These are phyloP conservation scores for Backusella psychrophila DNA, from an alignment of 192 early-diverging fungal species.

Conservation along the genomic window DNA sequence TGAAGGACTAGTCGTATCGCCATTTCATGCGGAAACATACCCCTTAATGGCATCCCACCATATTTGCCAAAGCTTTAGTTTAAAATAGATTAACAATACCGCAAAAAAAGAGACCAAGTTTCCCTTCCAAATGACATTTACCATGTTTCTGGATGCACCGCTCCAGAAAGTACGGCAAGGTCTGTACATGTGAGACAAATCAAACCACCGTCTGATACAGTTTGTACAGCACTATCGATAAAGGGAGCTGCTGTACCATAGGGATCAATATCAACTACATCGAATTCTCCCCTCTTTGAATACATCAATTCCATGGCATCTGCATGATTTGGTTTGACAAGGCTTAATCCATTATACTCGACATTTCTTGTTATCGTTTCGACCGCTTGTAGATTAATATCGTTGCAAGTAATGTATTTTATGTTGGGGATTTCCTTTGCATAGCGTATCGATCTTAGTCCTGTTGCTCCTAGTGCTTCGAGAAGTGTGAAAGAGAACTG, in stretches of 20 bases:
- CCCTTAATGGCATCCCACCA: slow-evolving; percentile 85
- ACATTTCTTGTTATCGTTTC: slow-evolving; percentile 85
- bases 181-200: slow-evolving; percentile 99
- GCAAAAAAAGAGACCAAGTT: neutral
- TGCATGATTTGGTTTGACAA: slow-evolving; percentile 77
- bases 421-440: slow-evolving; percentile 89
- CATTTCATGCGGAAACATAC: slow-evolving; percentile 94
- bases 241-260: slow-evolving; percentile 97
- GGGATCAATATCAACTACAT: slow-evolving; percentile 95
- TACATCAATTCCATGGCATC: slow-evolving; percentile 87
- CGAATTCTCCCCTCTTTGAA: slow-evolving; percentile 58
- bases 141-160: slow-evolving; percentile 82
- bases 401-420: slow-evolving; percentile 84
- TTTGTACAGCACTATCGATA: slow-evolving; percentile 90
- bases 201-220: slow-evolving; percentile 81
- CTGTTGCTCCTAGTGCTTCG: slow-evolving; percentile 94
- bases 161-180: slow-evolving; percentile 89
- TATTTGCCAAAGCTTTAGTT: slow-evolving; percentile 83
- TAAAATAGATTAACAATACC: neutral
- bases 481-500: slow-evolving; percentile 58
- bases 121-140: slow-evolving; percentile 8
- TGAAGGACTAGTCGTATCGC: slow-evolving; percentile 87
- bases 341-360: slow-evolving; percentile 75
- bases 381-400: slow-evolving; percentile 84
- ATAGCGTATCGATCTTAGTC: slow-evolving; percentile 93